Percentiles rank a stretch among this genome's conserved stretches.
Conservation (phyloP, 768 basidiomycete genomes). For the Chlorophyllum brunneum region DNA sequence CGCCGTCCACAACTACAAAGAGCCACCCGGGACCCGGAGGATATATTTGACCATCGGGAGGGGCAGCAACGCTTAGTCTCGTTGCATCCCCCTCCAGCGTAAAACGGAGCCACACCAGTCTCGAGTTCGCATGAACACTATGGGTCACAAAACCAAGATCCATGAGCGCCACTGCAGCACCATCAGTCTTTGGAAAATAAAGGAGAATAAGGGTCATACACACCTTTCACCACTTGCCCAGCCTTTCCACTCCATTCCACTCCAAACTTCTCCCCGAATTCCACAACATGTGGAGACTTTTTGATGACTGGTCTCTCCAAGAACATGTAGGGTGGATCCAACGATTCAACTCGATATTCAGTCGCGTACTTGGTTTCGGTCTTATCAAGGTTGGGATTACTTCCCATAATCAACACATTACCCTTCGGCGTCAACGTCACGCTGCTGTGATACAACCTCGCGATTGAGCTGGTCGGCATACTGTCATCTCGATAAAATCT, state of each 20-base stretch:
- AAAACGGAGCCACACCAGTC: constrained; percentile 61
- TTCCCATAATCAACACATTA: constrained; percentile 74
- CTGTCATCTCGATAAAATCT: constrained; percentile 53
- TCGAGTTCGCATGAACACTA: constrained; percentile 69
- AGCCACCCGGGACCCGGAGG: constrained; percentile 83
- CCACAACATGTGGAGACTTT: constrained; percentile 30
- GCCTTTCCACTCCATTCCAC: constrained; percentile 36
- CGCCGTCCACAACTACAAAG: constrained; percentile 59
- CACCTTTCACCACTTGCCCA: constrained; percentile 47
- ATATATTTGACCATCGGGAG: constrained; percentile 61
- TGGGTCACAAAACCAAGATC: constrained; percentile 83
- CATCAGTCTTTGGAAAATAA: background rate
- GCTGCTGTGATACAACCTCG: constrained; percentile 80
- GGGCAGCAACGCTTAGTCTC: constrained; percentile 22
- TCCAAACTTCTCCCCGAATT: constrained; percentile 42
- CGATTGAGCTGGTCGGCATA: constrained; percentile 63
- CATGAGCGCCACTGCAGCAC: constrained; percentile 60
- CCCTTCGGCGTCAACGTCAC: constrained; percentile 74
- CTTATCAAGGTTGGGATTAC: constrained; percentile 80
- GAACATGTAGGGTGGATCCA: constrained; percentile 79
- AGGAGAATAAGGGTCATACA: background rate
- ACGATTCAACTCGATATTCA: constrained; percentile 86
- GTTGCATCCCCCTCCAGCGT: constrained; percentile 41
- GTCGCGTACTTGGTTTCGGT: constrained; percentile 73
- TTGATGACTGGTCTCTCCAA: constrained; percentile 51